Percentiles rank a stretch among this genome's conserved stretches.
These are phyloP conservation scores for Puccinellia tenuiflora DNA, from an alignment of 176 grass and related monocot genomes.

Conservation along the genomic window DNA sequence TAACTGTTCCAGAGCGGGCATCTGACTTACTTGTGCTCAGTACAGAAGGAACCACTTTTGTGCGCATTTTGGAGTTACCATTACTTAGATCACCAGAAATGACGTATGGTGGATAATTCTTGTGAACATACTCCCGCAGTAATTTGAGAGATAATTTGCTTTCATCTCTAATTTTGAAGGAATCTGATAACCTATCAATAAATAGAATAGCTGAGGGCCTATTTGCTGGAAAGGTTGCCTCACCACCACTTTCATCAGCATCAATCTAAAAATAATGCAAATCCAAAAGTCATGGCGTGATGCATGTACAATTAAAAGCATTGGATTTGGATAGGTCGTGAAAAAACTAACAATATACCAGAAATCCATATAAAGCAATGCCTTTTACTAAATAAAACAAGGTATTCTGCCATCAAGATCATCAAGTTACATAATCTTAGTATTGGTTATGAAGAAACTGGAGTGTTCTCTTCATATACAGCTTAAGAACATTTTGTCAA, in stretches of 20 bases:
- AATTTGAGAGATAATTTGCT: constrained; percentile 71
- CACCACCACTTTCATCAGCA: constrained; percentile 39
- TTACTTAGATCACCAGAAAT: constrained; percentile 19
- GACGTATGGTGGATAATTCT: constrained; percentile 46
- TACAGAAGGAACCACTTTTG: constrained; percentile 39
- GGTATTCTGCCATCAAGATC: constrained; percentile 9
- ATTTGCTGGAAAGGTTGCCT: constrained; percentile 62
- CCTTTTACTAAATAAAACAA: constrained; percentile 15
- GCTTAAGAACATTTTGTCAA: constrained; percentile 1
- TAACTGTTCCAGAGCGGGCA: constrained; percentile 18
- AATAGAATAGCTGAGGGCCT: constrained; percentile 81
- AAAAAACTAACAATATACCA: constrained; percentile 13
- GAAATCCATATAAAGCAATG: constrained; percentile 2
- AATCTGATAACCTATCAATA: constrained; percentile 71
- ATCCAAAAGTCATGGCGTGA: constrained; percentile 25
- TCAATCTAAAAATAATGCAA: constrained; percentile 54
- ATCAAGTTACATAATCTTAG: not conserved
- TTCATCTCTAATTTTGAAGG: constrained; percentile 63
- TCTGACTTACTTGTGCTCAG: constrained; percentile 34
- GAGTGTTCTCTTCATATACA: constrained; percentile 15
- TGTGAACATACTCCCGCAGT: constrained; percentile 64
- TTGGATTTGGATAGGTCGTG: not conserved
- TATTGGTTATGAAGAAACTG: not conserved
- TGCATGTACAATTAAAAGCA: constrained; percentile 11
- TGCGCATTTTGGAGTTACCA: constrained; percentile 26